Evolutionary conservation across 1,139 yeast genomes (phyloP), one percentile per base, ranked within the genome.

Genomic region (Entelexis paramagnoliae): DNA sequence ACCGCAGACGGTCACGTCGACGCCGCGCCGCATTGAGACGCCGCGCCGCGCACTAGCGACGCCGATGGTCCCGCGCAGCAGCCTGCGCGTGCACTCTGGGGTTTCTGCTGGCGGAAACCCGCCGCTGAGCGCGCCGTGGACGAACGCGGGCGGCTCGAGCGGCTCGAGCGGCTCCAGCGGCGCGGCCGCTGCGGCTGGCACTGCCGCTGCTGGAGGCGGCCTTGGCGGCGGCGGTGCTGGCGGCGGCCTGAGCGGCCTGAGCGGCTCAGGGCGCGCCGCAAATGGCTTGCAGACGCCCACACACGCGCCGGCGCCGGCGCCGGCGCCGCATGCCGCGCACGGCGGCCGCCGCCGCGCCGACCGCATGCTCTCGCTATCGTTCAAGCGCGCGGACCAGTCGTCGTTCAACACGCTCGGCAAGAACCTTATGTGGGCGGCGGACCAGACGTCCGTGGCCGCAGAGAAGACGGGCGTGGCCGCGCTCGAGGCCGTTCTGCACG

Each of bases 11-110:
- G 34, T 40, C 26, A 53, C 57, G 5, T 55, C 58, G 11, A 55
- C 58, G 14, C 58, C 58, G 29, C 52, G 58, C 7, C 50, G 57
- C 22, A 9, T 41, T 10, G 55, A 35, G 24, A 44, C 56, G 20
- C 50, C 55, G 13, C 43, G 34, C 5, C 38, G 49, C 30, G n/a
- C 38, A 2, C 34, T 49, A 24, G 44, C 46, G 24, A 49, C 55
- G 13, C 54, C 51, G 7, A 30, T 44, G 29, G 42, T 29, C 32
- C 49, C 51, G 5, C 28, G 44, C 9, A 29, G 44, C 19, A 29
- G 33, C 24, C 16, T 29, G 4, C 19, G 44, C 6, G 24, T 17
- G n/a, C 44, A 40, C 29, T 40, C 44, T 29, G 42, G 47, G 33
- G 28, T 36, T 30, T 22, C 33, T 14, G n/a, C 41, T 14, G 19